Evolutionary conservation across 2,329 filamentous ascomycete genomes (phyloP).

Genomic region (Hysterium pulicare): DNA sequence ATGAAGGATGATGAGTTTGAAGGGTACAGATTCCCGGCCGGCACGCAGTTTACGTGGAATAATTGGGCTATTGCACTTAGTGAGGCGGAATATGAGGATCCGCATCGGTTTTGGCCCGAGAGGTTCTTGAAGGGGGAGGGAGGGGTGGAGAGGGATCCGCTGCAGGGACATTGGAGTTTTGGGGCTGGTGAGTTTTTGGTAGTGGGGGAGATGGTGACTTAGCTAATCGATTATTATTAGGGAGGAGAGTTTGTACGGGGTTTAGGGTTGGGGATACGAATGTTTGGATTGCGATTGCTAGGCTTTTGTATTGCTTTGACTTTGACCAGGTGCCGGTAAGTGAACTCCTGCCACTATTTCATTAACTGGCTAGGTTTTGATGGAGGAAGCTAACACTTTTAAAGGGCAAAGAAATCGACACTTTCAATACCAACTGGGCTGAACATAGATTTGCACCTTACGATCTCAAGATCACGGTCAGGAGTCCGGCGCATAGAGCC

Average conservation of each 20-base stretch:
- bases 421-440: slow-evolving; percentile 13
- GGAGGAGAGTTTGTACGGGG: slow-evolving; percentile 15
- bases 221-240: too few relatives aligned
- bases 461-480: slow-evolving; percentile 12
- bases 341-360: background rate
- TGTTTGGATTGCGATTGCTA: slow-evolving; percentile 17
- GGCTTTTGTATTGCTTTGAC: slow-evolving; percentile 21
- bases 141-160: slow-evolving; percentile 17
- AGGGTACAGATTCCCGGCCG: slow-evolving; percentile 19
- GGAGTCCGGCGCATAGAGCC: slow-evolving; percentile 10
- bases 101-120: slow-evolving; percentile 20
- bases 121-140: slow-evolving; percentile 18
- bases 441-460: slow-evolving; percentile 14
- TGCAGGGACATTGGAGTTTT: slow-evolving; percentile 27
- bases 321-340: slow-evolving; percentile 10
- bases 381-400: too few relatives aligned
- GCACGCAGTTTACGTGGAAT: slow-evolving; percentile 22
- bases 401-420: slow-evolving; percentile 13
- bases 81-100: slow-evolving; percentile 13
- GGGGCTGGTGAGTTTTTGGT: too few relatives aligned
- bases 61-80: slow-evolving; percentile 14
- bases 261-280: slow-evolving; percentile 19
- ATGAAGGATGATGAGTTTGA: slow-evolving; percentile 20
- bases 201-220: too few relatives aligned
- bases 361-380: background rate